These are phyloP conservation scores for Lactarius akahatsu DNA, from an alignment of 768 basidiomycete species.

Conservation along the genomic window DNA sequence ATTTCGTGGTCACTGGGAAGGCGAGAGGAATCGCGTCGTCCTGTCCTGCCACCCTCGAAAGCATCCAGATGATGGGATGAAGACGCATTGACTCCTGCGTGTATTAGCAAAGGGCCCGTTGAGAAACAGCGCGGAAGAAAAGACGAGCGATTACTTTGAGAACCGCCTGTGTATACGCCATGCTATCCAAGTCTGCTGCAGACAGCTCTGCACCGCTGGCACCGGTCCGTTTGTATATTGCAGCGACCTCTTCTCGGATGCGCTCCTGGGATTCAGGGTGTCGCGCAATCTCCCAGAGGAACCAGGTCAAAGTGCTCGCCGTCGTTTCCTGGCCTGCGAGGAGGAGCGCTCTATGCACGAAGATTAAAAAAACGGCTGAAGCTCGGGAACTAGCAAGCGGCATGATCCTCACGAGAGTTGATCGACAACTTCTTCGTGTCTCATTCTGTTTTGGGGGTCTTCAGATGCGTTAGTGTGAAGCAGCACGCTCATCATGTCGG, in stretches of 20 bases:
- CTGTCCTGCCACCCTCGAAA: conserved; percentile 9
- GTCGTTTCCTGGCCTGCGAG: conserved; percentile 32
- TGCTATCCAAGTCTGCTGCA: conserved; percentile 20
- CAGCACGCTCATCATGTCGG: conserved; percentile 20
- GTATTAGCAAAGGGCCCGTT: too few species aligned
- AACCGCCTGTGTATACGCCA: conserved; percentile 19
- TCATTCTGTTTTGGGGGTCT: conserved; percentile 8
- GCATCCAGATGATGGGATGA: conserved; percentile 22
- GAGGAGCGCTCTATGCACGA: conserved; percentile 21
- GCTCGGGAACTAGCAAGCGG: too few species aligned
- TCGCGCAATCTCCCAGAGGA: conserved; percentile 29
- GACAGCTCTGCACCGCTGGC: conserved; percentile 7
- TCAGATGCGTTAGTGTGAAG: conserved; percentile 17
- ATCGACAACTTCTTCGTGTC: conserved; percentile 14
- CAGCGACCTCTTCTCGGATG: conserved; percentile 27
- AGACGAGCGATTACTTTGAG: conserved; percentile 18
- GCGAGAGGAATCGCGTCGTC: conserved; percentile 22
- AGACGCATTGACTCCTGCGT: conserved; percentile 27
- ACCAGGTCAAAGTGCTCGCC: conserved; percentile 23
- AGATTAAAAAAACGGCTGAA: background rate
- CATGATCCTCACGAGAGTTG: conserved; percentile 13
- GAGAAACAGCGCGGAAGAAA: background rate
- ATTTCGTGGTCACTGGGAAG: conserved; percentile 23
- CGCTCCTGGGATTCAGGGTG: conserved; percentile 24
- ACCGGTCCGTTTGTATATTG: conserved; percentile 1